A percentile compares a stretch with the other conserved stretches of the same genome.
Conservation (phyloP, 805 yeast species). For the Jamesozyma hellenica region DNA sequence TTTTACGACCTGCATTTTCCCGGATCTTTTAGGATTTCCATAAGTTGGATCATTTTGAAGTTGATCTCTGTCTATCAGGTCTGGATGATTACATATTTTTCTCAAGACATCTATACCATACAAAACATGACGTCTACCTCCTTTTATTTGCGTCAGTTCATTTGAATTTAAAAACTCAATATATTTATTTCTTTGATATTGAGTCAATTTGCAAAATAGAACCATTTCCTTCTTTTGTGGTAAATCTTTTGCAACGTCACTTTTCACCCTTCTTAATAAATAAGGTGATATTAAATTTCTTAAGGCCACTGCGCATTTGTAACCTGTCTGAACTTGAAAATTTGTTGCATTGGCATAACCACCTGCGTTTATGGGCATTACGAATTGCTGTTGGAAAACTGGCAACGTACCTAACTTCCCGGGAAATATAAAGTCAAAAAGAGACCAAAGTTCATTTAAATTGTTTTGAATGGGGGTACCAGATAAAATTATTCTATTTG, state of each 20-base stretch:
- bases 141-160: slow-evolving; percentile 60
- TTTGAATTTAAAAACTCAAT: slow-evolving; percentile 64
- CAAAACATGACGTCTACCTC: slow-evolving; percentile 70
- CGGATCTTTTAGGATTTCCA: slow-evolving; percentile 58
- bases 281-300: slow-evolving; percentile 87
- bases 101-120: slow-evolving; percentile 85
- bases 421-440: slow-evolving; percentile 91
- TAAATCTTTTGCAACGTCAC: slow-evolving; percentile 89
- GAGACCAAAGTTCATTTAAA: slow-evolving; percentile 82
- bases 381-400: slow-evolving; percentile 85
- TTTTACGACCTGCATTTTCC: slow-evolving; percentile 83
- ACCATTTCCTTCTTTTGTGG: slow-evolving; percentile 94
- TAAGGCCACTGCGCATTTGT: slow-evolving; percentile 86
- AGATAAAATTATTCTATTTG: slow-evolving; percentile 77
- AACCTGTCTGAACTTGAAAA: slow-evolving; percentile 91
- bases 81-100: slow-evolving; percentile 95
- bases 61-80: slow-evolving; percentile 46
- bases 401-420: slow-evolving; percentile 93
- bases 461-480: slow-evolving; percentile 98
- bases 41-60: slow-evolving; percentile 28
- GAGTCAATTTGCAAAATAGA: slow-evolving; percentile 76
- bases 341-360: slow-evolving; percentile 97
- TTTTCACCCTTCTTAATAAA: slow-evolving; percentile 72
- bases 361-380: slow-evolving; percentile 89
- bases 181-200: slow-evolving; percentile 64